These are phyloP conservation scores for Metarhizium sp. DNA, from an alignment of 2,329 filamentous ascomycete genomes.

Conservation along the genomic window DNA sequence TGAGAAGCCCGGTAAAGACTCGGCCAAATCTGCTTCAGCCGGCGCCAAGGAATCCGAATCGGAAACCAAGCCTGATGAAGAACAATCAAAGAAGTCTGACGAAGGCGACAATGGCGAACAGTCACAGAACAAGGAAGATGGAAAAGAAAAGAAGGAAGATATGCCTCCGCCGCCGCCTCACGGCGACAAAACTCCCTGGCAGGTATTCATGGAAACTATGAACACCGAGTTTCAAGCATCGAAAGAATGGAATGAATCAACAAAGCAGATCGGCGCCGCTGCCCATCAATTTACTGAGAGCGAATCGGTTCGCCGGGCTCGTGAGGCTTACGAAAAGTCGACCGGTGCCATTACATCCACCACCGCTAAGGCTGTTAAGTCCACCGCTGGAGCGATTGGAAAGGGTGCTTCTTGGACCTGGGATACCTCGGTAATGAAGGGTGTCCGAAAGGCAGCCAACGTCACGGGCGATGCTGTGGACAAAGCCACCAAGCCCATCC, in stretches of 20 bases:
- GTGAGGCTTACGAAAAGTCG: constrained; percentile 78
- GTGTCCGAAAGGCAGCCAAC: constrained; percentile 75
- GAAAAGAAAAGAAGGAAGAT: constrained; percentile 56
- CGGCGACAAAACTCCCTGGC: constrained; percentile 96
- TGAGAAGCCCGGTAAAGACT: constrained; percentile 23
- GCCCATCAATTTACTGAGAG: constrained; percentile 91
- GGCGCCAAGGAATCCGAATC: constrained; percentile 28
- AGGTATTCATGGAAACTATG: constrained; percentile 97
- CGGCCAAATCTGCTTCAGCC: constrained; percentile 11
- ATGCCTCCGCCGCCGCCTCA: constrained; percentile 85
- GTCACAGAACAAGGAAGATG: constrained; percentile 38
- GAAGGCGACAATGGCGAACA: constrained; percentile 34
- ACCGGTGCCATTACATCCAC: constrained; percentile 73
- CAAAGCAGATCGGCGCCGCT: constrained; percentile 82
- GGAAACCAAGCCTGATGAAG: constrained; percentile 27
- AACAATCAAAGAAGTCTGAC: constrained; percentile 33
- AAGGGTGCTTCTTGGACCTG: constrained; percentile 94
- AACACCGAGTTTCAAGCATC: constrained; percentile 89
- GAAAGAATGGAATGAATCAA: constrained; percentile 98
- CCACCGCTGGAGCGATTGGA: constrained; percentile 76
- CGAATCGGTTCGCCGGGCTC: constrained; percentile 77
- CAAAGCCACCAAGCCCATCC: constrained; percentile 87
- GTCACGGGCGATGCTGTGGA: constrained; percentile 81
- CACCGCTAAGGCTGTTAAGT: constrained; percentile 72
- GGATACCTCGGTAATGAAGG: constrained; percentile 91